Evolutionary conservation across 306 rosid species (phyloP), one percentile per base, ranked within the genome.

Genomic region (Fragaria nilgerrensis): DNA sequence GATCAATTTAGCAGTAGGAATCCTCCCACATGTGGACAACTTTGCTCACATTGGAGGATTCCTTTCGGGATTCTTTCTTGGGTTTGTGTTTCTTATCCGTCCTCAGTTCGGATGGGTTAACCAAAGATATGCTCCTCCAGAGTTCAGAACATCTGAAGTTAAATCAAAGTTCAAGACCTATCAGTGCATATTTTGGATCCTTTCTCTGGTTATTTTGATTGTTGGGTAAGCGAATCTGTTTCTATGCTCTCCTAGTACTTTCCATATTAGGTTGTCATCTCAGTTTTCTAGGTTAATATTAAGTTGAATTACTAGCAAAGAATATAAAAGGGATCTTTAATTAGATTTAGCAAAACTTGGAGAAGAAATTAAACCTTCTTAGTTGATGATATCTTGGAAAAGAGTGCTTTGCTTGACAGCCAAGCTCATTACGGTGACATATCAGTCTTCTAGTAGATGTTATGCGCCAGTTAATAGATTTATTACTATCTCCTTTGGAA

Each of bases 41-140:
- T 95, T 95, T 78, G 98, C 98, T 68, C 98, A 95, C 77, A 89
- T 95, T 49, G 98, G 98, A 77, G 98, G 98, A 82, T 95, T 95
- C 61, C 70, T 95, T 75, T 82, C 98, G 5, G 97, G 98, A 19
- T 90, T 92, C 83, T 88, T 95, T 77, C 89, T 95, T 8, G 98
- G 98, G 72, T 92, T 95, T 79, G 97, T 95, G 87, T 92, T 95
- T 86, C 79, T 95, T 73, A 90, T 92, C 75, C 98, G 98, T 43
- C 98, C 98, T 27, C 98, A 95, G 82, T 92, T 92, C 32, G 93
- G 92, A 58, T 95, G 97, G 98, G 86, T 95, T 79, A 86, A 84
- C 85, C 97, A 82, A 83, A 87, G 89, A 89, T 90, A 89, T 78
- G 70, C 85, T 84, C 73, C 85, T 72, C 59, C 79, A 6, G 78